Evolutionary conservation across 371 early-diverging fungal species (phyloP).

Genomic region (Syncephalis fuscata): DNA sequence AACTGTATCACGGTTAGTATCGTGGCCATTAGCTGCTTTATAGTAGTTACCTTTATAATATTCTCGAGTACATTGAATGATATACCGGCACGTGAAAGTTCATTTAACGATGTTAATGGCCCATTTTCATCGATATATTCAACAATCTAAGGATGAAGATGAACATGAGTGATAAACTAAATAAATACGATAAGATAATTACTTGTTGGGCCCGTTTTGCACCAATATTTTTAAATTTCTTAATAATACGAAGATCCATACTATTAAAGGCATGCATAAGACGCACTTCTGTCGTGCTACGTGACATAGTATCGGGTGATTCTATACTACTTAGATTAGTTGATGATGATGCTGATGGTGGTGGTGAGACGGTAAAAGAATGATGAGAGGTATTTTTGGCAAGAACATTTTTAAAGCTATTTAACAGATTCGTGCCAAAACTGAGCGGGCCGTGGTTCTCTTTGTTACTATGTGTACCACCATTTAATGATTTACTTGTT

Average conservation of each 20-base stretch:
- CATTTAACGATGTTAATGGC: slow-evolving; percentile 5
- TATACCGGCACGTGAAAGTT: slow-evolving; percentile 6
- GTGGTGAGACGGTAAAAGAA: too few species aligned
- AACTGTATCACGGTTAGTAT: too few species aligned
- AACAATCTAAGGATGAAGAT: slow-evolving; percentile 14
- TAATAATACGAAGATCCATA: slow-evolving; percentile 30
- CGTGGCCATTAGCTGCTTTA: too few species aligned
- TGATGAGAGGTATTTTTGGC: background rate
- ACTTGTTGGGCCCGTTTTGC: slow-evolving; percentile 33
- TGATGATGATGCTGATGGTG: too few species aligned
- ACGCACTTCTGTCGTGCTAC: background rate
- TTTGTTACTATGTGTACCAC: background rate
- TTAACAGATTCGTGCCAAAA: background rate
- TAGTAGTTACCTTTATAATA: slow-evolving; percentile 3
- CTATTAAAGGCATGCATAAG: slow-evolving; percentile 31
- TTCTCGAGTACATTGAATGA: slow-evolving; percentile 1
- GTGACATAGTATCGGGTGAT: too few species aligned
- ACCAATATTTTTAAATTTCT: slow-evolving; percentile 38
- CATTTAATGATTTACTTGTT: background rate
- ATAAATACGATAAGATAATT: background rate
- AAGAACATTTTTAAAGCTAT: too few species aligned
- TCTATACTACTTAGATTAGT: too few species aligned
- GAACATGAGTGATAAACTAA: background rate
- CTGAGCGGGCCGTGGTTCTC: background rate
- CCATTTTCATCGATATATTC: slow-evolving; percentile 18